Percentiles rank a stretch among this genome's conserved stretches.
These are phyloP conservation scores for Przewalskia tangutica DNA, from an alignment of 257 asterid species.

Conservation along the genomic window DNA sequence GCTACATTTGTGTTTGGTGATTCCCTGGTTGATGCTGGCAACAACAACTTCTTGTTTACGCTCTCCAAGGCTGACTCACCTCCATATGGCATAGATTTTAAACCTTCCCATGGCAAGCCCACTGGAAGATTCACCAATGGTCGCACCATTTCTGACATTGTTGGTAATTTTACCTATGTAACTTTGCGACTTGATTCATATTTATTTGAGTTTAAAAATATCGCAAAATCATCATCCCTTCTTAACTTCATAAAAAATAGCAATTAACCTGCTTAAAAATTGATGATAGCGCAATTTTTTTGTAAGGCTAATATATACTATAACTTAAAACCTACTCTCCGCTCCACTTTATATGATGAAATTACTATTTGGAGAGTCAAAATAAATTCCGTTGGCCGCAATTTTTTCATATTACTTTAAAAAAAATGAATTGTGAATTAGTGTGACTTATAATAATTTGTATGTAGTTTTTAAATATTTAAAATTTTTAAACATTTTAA, in stretches of 20 bases:
- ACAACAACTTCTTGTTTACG: constrained; percentile 38
- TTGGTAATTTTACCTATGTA: constrained; percentile 17
- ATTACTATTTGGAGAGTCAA: too few relatives aligned
- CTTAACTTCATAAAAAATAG: neutral
- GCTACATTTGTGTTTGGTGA: constrained; percentile 44
- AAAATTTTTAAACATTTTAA: too few relatives aligned
- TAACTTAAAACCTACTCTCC: neutral
- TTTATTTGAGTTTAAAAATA: neutral
- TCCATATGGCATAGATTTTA: constrained; percentile 52
- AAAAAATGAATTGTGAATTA: too few relatives aligned
- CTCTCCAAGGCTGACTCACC: constrained; percentile 41
- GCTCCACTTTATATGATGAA: too few relatives aligned
- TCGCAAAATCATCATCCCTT: neutral
- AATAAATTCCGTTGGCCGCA: too few relatives aligned
- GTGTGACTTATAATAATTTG: too few relatives aligned
- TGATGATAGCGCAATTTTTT: neutral
- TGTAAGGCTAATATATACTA: neutral
- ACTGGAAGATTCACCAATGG: constrained; percentile 58
- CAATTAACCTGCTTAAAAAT: neutral
- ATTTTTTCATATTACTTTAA: too few relatives aligned
- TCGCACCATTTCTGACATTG: constrained; percentile 39
- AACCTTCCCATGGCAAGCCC: constrained; percentile 37
- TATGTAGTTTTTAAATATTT: too few relatives aligned
- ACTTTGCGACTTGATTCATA: neutral
- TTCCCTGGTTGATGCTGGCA: constrained; percentile 45